These are phyloP conservation scores for Effrenium voratum DNA, from an alignment of 73 alveolate species.

Conservation along the genomic window DNA sequence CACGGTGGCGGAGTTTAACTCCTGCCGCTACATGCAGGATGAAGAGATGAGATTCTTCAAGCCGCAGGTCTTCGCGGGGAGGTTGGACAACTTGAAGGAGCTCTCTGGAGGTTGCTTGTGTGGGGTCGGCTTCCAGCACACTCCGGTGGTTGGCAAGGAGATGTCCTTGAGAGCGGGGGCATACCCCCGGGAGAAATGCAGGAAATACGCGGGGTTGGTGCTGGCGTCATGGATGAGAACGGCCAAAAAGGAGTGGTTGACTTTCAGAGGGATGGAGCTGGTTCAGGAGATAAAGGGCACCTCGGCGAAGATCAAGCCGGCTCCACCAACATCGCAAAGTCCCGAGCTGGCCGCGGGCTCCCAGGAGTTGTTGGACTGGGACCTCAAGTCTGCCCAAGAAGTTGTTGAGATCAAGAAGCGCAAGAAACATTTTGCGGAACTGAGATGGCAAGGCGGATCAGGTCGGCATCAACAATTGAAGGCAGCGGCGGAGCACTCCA, in stretches of 20 bases:
- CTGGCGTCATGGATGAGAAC: neutral
- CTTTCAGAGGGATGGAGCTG: neutral
- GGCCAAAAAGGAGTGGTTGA: constrained; percentile 14
- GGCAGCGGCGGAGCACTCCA: neutral
- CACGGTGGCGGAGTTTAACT: neutral
- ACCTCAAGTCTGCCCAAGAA: neutral
- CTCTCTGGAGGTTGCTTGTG: neutral
- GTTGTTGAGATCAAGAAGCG: neutral
- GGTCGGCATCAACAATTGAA: neutral
- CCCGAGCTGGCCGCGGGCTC: neutral
- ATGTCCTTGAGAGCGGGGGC: neutral
- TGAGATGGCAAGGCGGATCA: neutral
- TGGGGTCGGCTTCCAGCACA: neutral
- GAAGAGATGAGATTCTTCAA: neutral
- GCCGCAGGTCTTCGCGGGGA: neutral
- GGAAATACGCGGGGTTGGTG: neutral
- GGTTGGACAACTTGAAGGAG: neutral
- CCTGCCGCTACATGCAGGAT: neutral
- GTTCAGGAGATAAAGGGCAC: neutral
- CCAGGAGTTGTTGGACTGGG: neutral
- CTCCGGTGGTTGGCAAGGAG: neutral
- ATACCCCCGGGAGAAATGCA: neutral
- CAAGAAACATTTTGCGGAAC: neutral
- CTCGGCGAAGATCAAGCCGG: neutral
- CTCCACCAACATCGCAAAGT: neutral